Conservation (phyloP, 2,329 filamentous ascomycete genomes). For the Chrysoporthe puriensis region DNA sequence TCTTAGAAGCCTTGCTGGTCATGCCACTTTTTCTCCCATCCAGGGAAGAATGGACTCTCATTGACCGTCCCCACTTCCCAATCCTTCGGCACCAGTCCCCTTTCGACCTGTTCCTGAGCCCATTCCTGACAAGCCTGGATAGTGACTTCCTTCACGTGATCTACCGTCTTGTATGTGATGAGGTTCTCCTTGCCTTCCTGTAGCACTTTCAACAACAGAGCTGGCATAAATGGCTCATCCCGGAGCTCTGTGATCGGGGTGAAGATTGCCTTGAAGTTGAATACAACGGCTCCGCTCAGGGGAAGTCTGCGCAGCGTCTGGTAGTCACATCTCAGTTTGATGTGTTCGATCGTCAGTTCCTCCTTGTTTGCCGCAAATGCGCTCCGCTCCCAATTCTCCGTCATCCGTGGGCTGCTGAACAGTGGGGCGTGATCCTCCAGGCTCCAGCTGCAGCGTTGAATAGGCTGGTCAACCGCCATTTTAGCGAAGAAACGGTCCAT, state of each 20-base stretch:
- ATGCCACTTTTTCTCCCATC: constrained; percentile 76
- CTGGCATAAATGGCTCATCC: constrained; percentile 74
- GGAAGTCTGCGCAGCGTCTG: constrained; percentile 82
- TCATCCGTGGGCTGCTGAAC: constrained; percentile 71
- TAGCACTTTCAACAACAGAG: constrained; percentile 69
- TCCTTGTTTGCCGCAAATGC: constrained; percentile 54
- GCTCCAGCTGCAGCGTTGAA: constrained; percentile 85
- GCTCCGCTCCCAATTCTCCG: constrained; percentile 63
- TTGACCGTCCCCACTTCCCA: constrained; percentile 73
- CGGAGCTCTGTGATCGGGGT: constrained; percentile 72
- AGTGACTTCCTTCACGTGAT: constrained; percentile 76
- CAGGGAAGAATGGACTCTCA: constrained; percentile 75
- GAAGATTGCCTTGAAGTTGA: constrained; percentile 89
- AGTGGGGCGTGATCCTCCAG: constrained; percentile 76
- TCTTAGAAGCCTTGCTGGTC: constrained; percentile 31
- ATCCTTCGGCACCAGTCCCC: constrained; percentile 41
- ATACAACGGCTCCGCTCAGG: constrained; percentile 74
- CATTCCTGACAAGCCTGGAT: constrained; percentile 67
- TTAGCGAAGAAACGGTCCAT: constrained; percentile 89
- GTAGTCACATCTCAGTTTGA: constrained; percentile 81
- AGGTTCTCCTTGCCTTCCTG: constrained; percentile 55
- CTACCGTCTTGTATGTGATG: constrained; percentile 75
- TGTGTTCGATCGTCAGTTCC: constrained; percentile 57
- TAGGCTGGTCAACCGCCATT: constrained; percentile 72
- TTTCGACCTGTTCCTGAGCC: constrained; percentile 65